Evolutionary conservation across 1,139 yeast species (phyloP).

Genomic region (Diutina scorzettiae): DNA sequence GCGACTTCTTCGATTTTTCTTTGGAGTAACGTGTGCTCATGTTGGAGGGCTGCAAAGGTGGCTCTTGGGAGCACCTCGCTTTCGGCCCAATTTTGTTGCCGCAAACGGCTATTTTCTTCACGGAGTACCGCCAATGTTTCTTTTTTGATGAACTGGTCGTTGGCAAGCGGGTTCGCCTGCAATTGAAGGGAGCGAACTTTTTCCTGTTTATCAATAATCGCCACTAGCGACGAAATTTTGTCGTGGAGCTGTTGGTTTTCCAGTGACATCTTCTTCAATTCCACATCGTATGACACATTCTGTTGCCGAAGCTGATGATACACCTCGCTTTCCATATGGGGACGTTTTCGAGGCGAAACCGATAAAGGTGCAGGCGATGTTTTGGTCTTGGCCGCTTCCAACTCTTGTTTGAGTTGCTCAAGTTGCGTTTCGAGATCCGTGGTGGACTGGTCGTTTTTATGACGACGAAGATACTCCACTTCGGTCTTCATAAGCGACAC

Average conservation of each 20-base stretch:
- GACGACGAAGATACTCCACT: conserved; percentile 30
- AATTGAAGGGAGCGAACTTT: conserved; percentile 45
- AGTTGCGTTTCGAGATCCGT: neutral
- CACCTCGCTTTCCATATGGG: conserved; percentile 10
- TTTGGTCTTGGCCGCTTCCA: conserved; percentile 9
- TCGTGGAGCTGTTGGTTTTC: conserved; percentile 21
- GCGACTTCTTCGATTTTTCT: conserved; percentile 36
- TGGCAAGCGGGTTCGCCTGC: conserved; percentile 53
- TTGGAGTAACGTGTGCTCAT: conserved; percentile 41
- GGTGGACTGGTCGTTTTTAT: conserved; percentile 5
- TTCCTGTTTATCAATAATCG: conserved; percentile 18
- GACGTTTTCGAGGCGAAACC: conserved; percentile 17
- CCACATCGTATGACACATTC: conserved; percentile 27
- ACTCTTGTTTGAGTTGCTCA: neutral
- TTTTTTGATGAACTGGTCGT: conserved; percentile 53
- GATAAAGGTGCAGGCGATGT: conserved; percentile 9
- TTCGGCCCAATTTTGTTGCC: conserved; percentile 12
- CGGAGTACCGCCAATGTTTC: conserved; percentile 39
- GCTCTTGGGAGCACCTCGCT: conserved; percentile 39
- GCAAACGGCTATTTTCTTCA: conserved; percentile 51
- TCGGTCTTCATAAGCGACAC: conserved; percentile 16
- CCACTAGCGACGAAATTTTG: conserved; percentile 20
- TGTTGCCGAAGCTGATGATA: conserved; percentile 23
- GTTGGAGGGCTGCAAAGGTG: conserved; percentile 50
- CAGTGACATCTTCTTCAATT: conserved; percentile 24